Conservation (phyloP, 768 basidiomycete genomes). For the Podaxis pistillaris region DNA sequence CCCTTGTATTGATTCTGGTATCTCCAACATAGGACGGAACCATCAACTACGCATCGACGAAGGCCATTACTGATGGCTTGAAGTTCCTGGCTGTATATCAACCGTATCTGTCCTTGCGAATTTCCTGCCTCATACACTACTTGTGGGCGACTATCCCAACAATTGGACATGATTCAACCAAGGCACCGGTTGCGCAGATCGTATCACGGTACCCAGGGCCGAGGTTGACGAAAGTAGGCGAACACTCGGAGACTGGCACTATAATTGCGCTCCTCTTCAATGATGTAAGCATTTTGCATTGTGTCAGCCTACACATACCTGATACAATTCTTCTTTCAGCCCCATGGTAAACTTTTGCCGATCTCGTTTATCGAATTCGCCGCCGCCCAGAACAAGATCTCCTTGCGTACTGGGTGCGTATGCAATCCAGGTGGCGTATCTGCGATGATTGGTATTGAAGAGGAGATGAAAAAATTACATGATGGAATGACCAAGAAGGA, state of each 20-base stretch:
- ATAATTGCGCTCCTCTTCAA: conserved; percentile 62
- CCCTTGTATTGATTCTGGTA: conserved; percentile 3
- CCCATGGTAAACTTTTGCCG: conserved; percentile 63
- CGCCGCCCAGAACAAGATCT: conserved; percentile 62
- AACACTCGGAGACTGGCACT: conserved; percentile 65
- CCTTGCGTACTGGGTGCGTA: conserved; percentile 82
- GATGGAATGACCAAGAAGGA: conserved; percentile 47
- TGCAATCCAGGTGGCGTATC: conserved; percentile 86
- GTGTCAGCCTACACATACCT: background rate
- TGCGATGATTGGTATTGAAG: conserved; percentile 62
- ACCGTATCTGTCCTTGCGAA: conserved; percentile 73
- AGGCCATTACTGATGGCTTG: conserved; percentile 77
- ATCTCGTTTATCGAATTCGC: conserved; percentile 74
- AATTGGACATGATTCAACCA: conserved; percentile 59
- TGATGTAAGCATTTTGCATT: conserved; percentile 42
- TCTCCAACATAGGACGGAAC: conserved; percentile 66
- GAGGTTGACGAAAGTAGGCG: conserved; percentile 55
- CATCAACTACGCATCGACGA: conserved; percentile 75
- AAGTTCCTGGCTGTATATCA: conserved; percentile 76
- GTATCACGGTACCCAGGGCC: conserved; percentile 60
- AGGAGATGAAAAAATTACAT: conserved; percentile 46
- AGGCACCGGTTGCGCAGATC: conserved; percentile 61
- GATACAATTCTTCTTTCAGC: conserved; percentile 34
- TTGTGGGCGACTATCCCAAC: conserved; percentile 52
- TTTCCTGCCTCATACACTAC: conserved; percentile 66